These are phyloP conservation scores for Stylonectria norvegica DNA, from an alignment of 2,329 filamentous ascomycete species.

Conservation along the genomic window DNA sequence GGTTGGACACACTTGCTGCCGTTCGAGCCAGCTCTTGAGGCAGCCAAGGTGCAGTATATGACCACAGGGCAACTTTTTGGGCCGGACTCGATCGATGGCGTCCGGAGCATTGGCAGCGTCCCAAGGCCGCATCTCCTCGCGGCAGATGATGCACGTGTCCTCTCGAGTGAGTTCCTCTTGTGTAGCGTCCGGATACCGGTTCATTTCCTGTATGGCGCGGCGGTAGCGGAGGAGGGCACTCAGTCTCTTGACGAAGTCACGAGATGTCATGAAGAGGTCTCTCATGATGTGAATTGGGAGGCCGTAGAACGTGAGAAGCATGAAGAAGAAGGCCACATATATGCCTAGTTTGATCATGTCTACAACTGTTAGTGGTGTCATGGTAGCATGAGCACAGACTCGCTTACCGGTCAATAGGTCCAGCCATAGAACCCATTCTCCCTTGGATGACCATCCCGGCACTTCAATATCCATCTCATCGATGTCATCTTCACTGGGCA, in stretches of 20 bases:
- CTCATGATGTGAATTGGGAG: slow-evolving; percentile 95
- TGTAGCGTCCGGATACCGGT: slow-evolving; percentile 87
- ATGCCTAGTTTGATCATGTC: slow-evolving; percentile 90
- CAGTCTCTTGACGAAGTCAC: slow-evolving; percentile 88
- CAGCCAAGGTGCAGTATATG: slow-evolving; percentile 94
- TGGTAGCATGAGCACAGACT: background rate
- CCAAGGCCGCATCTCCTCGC: slow-evolving; percentile 92
- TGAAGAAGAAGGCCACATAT: slow-evolving; percentile 88
- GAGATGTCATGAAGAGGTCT: slow-evolving; percentile 89
- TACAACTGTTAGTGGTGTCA: slow-evolving; percentile 31
- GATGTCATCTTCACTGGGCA: slow-evolving; percentile 69
- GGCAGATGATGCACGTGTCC: slow-evolving; percentile 95
- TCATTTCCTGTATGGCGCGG: slow-evolving; percentile 91
- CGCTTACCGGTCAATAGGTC: slow-evolving; percentile 74
- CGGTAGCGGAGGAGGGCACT: slow-evolving; percentile 85
- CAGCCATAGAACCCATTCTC: slow-evolving; percentile 84
- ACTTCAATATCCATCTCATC: slow-evolving; percentile 95
- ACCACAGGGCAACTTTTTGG: slow-evolving; percentile 94
- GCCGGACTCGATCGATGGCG: slow-evolving; percentile 78
- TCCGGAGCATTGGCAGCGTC: slow-evolving; percentile 53
- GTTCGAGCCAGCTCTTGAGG: slow-evolving; percentile 92
- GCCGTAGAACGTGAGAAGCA: slow-evolving; percentile 90
- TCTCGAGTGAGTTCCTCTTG: slow-evolving; percentile 79
- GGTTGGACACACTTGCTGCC: slow-evolving; percentile 95
- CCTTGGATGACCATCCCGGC: slow-evolving; percentile 93